Evolutionary conservation across 495 filamentous ascomycete species (phyloP).

Genomic region (Durotheca rogersii): DNA sequence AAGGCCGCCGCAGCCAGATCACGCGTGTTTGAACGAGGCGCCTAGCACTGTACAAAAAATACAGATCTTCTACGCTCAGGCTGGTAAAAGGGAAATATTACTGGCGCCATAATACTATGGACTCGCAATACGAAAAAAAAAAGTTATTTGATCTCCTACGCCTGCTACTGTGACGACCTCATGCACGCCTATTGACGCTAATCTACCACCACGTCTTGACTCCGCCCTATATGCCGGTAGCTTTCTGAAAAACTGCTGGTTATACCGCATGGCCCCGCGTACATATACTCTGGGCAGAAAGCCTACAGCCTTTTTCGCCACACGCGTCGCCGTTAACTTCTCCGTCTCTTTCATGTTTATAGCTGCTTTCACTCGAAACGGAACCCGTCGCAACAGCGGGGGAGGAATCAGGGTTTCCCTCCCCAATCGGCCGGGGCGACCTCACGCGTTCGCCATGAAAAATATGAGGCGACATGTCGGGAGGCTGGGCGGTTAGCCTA

Average conservation of each 20-base stretch:
- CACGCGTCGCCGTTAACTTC: too few relatives aligned
- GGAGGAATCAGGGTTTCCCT: not conserved
- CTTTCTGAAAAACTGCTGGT: not conserved
- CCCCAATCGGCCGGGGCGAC: not conserved
- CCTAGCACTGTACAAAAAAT: constrained; percentile 32
- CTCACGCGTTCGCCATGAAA: not conserved
- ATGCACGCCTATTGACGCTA: constrained; percentile 6
- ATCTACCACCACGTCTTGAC: constrained; percentile 5
- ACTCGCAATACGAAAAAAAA: constrained; percentile 22
- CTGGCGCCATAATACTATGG: constrained; percentile 23
- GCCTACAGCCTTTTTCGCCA: too few relatives aligned
- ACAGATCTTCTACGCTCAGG: constrained; percentile 29
- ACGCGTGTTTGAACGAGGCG: constrained; percentile 26
- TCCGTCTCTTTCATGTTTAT: not conserved
- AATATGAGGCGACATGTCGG: not conserved
- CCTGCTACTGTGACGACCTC: constrained; percentile 24
- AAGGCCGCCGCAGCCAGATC: constrained; percentile 44
- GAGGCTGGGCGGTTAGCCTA: not conserved
- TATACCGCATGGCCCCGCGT: not conserved
- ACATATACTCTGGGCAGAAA: constrained; percentile 3
- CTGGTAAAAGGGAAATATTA: constrained; percentile 20
- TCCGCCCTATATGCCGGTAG: constrained; percentile 19
- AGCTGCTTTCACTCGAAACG: not conserved
- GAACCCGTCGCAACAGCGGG: too few relatives aligned
- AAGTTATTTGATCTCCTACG: constrained; percentile 18